Base-by-base conservation (phyloP, 2,329 filamentous ascomycete genomes). In the Colletotrichum sp. region DNA sequence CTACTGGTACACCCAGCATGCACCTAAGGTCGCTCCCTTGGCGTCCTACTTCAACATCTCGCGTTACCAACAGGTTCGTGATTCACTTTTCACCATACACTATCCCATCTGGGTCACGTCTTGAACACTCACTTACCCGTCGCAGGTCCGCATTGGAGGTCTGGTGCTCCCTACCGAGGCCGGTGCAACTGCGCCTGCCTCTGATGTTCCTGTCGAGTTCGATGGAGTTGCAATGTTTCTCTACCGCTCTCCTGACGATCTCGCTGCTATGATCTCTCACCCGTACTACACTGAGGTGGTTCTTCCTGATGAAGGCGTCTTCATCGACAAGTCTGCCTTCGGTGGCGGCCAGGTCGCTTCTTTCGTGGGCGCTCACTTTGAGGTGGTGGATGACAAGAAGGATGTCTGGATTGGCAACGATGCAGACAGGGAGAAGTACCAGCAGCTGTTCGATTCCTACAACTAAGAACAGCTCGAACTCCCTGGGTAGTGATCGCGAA, bases 151-250 rank as follows among this genome's bases (percentile, higher is more conserved):
- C 65, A 80, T 81, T 3, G 78, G 78, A 15, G 81, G 81, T 21
- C 77, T 78, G 58, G 80, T 82, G 5, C 75, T 77, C 6, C 81
- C 81, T 6, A 81, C 79, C 1, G 75, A 67, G 12, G 77, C 67
- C 0, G 80, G 80, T 1, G 75, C 78, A 2, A 65, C 66, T 2
- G 61, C 48, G n/a, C 81, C 80, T 0, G 68, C 69, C 0, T 81
- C 80, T 1, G 73, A 69, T n/a, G 32, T 78, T 3, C 78, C 79
- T 0, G 79, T 82, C 2, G 78, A 81, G 9, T 82, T 82, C 48
- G 80, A 82, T 4, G 81, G 81, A 1, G 79, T 83, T 16, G 81
- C 81, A n/a, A 78, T 83, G 79, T 83, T 83, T 32, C 63, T 82
- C 0, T 82, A 82, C 36, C 58, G 78, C 28, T 77, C 78, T 1